Evolutionary conservation across 1,284 basidiomycete species (phyloP).

Genomic region (Cerioporus squamosus): DNA sequence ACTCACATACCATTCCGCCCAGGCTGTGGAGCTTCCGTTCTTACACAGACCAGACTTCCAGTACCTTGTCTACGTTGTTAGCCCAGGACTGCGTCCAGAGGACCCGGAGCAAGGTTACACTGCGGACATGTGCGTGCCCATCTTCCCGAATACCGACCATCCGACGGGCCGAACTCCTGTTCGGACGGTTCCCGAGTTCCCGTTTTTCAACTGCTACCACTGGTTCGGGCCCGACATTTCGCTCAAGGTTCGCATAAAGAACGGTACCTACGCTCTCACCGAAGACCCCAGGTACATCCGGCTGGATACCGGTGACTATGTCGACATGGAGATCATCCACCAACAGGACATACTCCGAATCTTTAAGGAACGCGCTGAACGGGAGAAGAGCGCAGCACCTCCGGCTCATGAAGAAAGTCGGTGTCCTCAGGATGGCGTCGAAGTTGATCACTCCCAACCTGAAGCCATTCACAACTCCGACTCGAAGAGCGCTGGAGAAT

Average conservation of each 20-base stretch:
- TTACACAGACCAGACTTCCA: background rate
- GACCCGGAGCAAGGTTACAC: background rate
- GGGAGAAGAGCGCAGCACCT: background rate
- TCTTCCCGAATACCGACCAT: conserved; percentile 5
- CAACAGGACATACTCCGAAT: background rate
- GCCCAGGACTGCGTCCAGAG: background rate
- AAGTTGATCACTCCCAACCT: too few relatives aligned
- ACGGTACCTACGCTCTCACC: background rate
- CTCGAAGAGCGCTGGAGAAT: too few relatives aligned
- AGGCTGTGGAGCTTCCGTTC: background rate
- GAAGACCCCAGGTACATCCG: background rate
- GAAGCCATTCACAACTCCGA: too few relatives aligned
- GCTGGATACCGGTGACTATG: too few relatives aligned
- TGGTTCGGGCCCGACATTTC: background rate
- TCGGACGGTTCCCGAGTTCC: background rate
- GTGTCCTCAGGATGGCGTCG: background rate
- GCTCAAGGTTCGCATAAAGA: background rate
- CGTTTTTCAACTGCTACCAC: conserved; percentile 6
- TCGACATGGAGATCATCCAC: background rate
- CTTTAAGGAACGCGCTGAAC: background rate
- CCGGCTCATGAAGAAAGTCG: background rate
- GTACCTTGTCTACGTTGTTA: background rate
- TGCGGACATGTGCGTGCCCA: conserved; percentile 10
- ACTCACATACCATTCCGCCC: too few relatives aligned
- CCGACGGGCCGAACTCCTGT: background rate